These are phyloP conservation scores for Endocalyx cinctus DNA, from an alignment of 2,329 filamentous ascomycete genomes.

Conservation along the genomic window DNA sequence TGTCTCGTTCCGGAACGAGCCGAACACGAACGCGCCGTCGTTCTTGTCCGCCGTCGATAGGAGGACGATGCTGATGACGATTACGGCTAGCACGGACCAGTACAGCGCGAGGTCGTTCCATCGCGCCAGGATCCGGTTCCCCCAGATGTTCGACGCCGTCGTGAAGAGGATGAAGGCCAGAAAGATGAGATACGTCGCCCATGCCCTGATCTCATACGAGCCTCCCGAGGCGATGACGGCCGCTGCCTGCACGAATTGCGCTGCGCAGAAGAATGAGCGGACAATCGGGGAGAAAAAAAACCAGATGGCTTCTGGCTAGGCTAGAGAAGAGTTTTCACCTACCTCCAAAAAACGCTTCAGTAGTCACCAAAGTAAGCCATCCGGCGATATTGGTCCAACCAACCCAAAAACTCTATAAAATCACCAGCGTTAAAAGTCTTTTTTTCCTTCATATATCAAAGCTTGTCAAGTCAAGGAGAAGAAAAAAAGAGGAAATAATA, in stretches of 20 bases:
- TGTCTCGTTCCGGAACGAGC: slow-evolving; percentile 39
- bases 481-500: too few species aligned
- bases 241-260: slow-evolving; percentile 39
- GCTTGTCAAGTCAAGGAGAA: too few species aligned
- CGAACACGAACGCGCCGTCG: slow-evolving; percentile 37
- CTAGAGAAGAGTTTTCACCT: too few species aligned
- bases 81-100: slow-evolving; percentile 37
- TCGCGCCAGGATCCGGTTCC: slow-evolving; percentile 33
- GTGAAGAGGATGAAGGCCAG: slow-evolving; percentile 33
- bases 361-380: slow-evolving; percentile 41
- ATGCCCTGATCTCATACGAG: slow-evolving; percentile 30
- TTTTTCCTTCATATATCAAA: too few species aligned
- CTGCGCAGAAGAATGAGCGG: too few species aligned
- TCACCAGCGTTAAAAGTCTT: too few species aligned
- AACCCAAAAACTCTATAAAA: slow-evolving; percentile 37
- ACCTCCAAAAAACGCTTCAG: slow-evolving; percentile 39
- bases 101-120: slow-evolving; percentile 40
- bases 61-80: slow-evolving; percentile 39
- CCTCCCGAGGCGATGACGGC: slow-evolving; percentile 35
- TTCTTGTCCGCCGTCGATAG: slow-evolving; percentile 37
- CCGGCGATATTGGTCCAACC: slow-evolving; percentile 43
- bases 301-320: too few species aligned
- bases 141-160: slow-evolving; percentile 35
- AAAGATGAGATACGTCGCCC: slow-evolving; percentile 40
- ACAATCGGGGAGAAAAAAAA: too few species aligned